These are phyloP conservation scores for Setaria viridis DNA, from an alignment of 202 grass and related monocot species.

Conservation along the genomic window DNA sequence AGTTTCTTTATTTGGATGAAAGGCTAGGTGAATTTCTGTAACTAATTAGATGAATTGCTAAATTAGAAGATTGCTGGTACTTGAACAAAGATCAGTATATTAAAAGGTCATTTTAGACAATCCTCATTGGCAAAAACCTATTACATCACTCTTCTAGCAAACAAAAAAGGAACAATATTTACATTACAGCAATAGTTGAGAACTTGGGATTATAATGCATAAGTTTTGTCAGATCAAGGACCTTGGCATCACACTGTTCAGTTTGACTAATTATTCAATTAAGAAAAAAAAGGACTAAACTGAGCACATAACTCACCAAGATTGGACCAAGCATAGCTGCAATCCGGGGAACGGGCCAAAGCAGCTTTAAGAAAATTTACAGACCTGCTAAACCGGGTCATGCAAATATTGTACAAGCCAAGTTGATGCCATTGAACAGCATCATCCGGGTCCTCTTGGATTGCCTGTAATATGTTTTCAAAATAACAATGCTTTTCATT, in stretches of 20 bases:
- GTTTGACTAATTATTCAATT: slow-evolving; percentile 18
- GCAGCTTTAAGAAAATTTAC: slow-evolving; percentile 94
- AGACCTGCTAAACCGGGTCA: slow-evolving; percentile 77
- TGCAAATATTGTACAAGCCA: slow-evolving; percentile 91
- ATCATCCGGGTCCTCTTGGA: slow-evolving; percentile 96
- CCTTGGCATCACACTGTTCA: not conserved
- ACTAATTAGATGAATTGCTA: slow-evolving; percentile 23
- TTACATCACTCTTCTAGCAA: not conserved
- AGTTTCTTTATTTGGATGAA: slow-evolving; percentile 26
- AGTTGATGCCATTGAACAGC: slow-evolving; percentile 98
- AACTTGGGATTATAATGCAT: not conserved
- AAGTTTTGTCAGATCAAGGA: not conserved
- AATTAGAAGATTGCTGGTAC: slow-evolving; percentile 2
- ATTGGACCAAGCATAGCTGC: slow-evolving; percentile 97
- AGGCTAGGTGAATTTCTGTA: not conserved
- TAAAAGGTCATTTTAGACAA: slow-evolving; percentile 18
- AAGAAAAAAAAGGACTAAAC: slow-evolving; percentile 36
- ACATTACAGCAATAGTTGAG: slow-evolving; percentile 18
- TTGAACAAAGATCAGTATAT: slow-evolving; percentile 23
- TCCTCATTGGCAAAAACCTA: slow-evolving; percentile 8
- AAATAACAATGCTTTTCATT: slow-evolving; percentile 31
- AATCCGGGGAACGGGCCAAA: slow-evolving; percentile 75
- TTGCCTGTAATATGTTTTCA: slow-evolving; percentile 67
- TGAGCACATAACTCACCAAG: slow-evolving; percentile 67
- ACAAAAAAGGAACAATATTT: slow-evolving; percentile 2